Evolutionary conservation across 257 asterid genomes (phyloP), one percentile per base, ranked within the genome.

Genomic region (Capsicum chinense): DNA sequence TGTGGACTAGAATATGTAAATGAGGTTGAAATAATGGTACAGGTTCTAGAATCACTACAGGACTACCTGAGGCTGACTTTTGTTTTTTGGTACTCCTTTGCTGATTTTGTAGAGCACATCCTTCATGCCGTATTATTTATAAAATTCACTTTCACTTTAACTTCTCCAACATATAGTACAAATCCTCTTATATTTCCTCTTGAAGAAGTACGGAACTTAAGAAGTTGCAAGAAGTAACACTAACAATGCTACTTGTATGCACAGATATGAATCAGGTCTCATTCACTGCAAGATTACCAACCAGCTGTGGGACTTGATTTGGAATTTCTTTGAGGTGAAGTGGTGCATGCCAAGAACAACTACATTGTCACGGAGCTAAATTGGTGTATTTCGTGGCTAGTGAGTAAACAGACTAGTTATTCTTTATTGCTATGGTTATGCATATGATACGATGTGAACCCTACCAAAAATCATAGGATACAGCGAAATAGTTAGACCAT

Each of bases 131-230:
- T 33, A 66, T 12, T 66, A 26, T 66, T 66, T 12, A 33, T 66
- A 33, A 26, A 66, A 66, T 66, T 11, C 6, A 33, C 10, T 5
- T 66, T 11, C 6, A 33, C 10, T 9, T 12, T 66, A 66, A n/a
- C 71, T 66, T 66, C 71, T 66, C 13, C 76, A 68, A 68, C 52
- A 68, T 37, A 37, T 42, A 68, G 76, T 37, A 68, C 52, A 37
- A 15, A 68, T 15, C 26, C 76, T 44, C 76, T 50, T 68, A 37
- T 68, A 68, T 17, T 44, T 70, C 35, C 56, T 70, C 35, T 17
- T 50, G 1, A 0, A 70, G 5, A 0, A 4, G 15, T 3, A 70
- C 9, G 79, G 16, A 5, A 17, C 79, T 70, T 17, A n/a, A 44
- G 35, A 59, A 59, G 33, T 17, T 16, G 66, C 33, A 59, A 17